Evolutionary conservation across 169 alveolate species (phyloP), one percentile per base, ranked within the genome.

Genomic region (Plasmodium blacklocki): DNA sequence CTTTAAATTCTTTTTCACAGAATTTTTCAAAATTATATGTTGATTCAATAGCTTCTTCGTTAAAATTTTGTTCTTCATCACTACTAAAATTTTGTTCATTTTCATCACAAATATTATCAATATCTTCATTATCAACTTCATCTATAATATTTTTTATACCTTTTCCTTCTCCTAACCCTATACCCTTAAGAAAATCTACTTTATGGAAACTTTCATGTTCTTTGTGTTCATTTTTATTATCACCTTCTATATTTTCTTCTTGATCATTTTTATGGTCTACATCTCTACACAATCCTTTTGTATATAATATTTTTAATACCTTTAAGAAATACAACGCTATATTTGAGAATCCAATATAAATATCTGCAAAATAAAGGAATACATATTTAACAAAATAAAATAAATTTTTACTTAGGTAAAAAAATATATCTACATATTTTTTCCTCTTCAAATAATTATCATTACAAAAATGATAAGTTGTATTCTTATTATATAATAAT

Each of bases 121-220:
- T 70, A 74, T 92, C 96, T 73, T 93, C 93, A 18, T 94, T 94
- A 86, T 93, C 96, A 50, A 92, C 92, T 68, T 95, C 92, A 43
- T 86, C 93, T 49, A 88, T 89, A 29, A 93, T 89, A 63, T 96
- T 94, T 85, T 92, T 95, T 50, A 91, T 70, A 47, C 94, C 96
- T 71, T 92, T 90, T 21, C 94, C 93, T 47, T 93, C 92, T 26
- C 95, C 96, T 52, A 92, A 93, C 12, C 94, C 94, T 14, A 93
- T 74, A 23, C 95, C 95, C 56, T 94, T 86, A 2, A 93, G 88
- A 68, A 88, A 73, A 52, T 94, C 92, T 21, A 91, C 94, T 21
- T 94, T 89, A 8, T 93, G 93, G 26, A 94, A 89, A 15, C 89
- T 89, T 2, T 96, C 95, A 62, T 94, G 83, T 29, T 96, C 93